These are phyloP conservation scores for Tympanopsis confertula DNA, from an alignment of 2,329 filamentous ascomycete species.

Conservation along the genomic window DNA sequence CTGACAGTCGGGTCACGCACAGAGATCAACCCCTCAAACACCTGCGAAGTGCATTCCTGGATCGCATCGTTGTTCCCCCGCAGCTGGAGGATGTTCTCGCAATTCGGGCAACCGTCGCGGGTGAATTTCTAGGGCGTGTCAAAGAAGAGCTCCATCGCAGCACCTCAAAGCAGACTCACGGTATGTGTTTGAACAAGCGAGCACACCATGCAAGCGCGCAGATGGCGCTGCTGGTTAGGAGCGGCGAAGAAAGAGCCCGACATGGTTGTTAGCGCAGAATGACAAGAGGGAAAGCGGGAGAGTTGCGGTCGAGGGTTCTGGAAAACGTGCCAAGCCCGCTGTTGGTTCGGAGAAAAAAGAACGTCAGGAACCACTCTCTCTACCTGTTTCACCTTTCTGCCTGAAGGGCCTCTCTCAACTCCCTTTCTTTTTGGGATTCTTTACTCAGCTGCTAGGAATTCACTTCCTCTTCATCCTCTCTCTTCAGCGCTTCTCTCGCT, in stretches of 20 bases:
- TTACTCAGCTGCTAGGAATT: no score
- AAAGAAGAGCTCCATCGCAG: background rate
- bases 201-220: slow-evolving; percentile 60
- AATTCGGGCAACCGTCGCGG: slow-evolving; percentile 51
- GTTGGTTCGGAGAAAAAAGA: background rate
- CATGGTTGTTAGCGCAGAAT: slow-evolving; percentile 1
- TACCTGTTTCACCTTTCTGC: no score
- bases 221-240: slow-evolving; percentile 37
- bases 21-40: slow-evolving; percentile 53
- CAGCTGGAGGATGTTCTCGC: slow-evolving; percentile 49
- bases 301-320: background rate
- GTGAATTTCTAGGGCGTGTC: slow-evolving; percentile 34
- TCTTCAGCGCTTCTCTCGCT: background rate
- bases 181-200: slow-evolving; percentile 44
- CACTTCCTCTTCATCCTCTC: background rate
- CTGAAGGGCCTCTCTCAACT: no score
- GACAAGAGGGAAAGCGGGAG: background rate
- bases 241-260: slow-evolving; percentile 35
- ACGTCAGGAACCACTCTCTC: background rate
- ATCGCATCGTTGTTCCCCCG: slow-evolving; percentile 41
- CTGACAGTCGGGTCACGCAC: slow-evolving; percentile 41
- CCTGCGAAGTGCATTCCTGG: slow-evolving; percentile 52
- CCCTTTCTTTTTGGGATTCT: no score
- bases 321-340: background rate
- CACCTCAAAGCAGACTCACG: slow-evolving; percentile 15